Percentiles rank a stretch among this genome's conserved stretches.
phyloP scores from a whole-genome alignment of 306 rosid genomes.

The Senna tora region DNA sequence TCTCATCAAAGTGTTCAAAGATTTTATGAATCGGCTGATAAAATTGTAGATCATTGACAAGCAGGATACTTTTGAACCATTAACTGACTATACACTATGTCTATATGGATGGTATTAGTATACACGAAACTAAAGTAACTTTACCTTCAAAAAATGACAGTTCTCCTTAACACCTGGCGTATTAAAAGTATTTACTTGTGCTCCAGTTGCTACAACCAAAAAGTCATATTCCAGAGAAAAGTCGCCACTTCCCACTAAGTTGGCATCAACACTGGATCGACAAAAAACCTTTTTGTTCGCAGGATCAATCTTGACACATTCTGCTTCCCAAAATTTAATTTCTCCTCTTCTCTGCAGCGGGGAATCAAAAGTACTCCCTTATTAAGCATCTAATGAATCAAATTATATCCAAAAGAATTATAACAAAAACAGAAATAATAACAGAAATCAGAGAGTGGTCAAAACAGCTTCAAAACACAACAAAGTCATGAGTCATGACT shows the following conservation, averaged over 20 bases:
- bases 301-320: conserved; percentile 85
- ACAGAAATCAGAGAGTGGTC: conserved; percentile 21
- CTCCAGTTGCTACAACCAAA: conserved; percentile 81
- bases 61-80: conserved; percentile 8
- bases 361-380: conserved; percentile 18
- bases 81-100: conserved; percentile 19
- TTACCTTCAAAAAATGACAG: conserved; percentile 92
- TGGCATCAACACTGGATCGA: conserved; percentile 54
- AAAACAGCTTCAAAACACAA: conserved; percentile 20
- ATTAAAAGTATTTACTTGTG: conserved; percentile 89
- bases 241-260: conserved; percentile 63
- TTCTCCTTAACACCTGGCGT: conserved; percentile 92
- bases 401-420: background rate
- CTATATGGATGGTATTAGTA: background rate
- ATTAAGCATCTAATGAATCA: background rate
- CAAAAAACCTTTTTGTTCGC: conserved; percentile 68
- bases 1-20: conserved; percentile 14
- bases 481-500: conserved; percentile 20
- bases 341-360: conserved; percentile 73
- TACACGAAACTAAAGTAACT: background rate
- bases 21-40: conserved; percentile 27
- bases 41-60: conserved; percentile 11
- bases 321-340: conserved; percentile 81
- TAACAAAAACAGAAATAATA: background rate
- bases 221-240: conserved; percentile 85